Base-by-base conservation (phyloP, 2,329 filamentous ascomycete species). In the Amphichorda felina region DNA sequence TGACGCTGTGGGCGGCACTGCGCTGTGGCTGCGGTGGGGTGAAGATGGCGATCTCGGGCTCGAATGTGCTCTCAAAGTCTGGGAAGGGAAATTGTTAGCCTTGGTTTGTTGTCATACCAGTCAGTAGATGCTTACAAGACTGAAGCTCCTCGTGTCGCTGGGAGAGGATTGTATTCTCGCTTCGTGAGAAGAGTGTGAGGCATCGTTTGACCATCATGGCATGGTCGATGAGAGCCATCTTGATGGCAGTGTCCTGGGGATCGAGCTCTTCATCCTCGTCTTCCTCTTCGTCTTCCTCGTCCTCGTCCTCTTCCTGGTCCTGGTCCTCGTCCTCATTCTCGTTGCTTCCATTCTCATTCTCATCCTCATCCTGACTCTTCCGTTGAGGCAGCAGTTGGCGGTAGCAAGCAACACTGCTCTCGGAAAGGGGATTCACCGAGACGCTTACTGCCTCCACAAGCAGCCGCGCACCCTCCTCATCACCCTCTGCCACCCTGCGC, bases 141-240 rank as follows among this genome's bases (percentile, higher is more conserved):
- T 72, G 66, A 25, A 86, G 63, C 51, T 82, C 75, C 49, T 73
- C 68, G 22, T 72, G 63, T 30, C 61, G 64, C 41, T 58, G 64
- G 46, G 57, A 65, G 54, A 72, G 75, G 56, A 61, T 68, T 55
- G 65, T 74, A 55, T 72, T 75, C 27, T 57, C 70, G 61, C 68
- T 76, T 55, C 72, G 75, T 39, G 70, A 69, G 55, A 85, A 84
- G 46, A 78, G 68, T 4, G 67, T 67, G 42, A 96, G 59, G 48
- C 85, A 89, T 43, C 85, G 78, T 61, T 89, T 87, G 47, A 96
- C 77, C 55, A 85, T 79, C 40, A 94, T 72, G 3, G 86, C 85
- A 55, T 96, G 88, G 49, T 96, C 91, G 29, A 94, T 72, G 21
- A 96, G 68, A 1, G 86, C 83, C 54, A 88, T 82, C 50, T 81